These are phyloP conservation scores for Marasmius oreades DNA, from an alignment of 1,284 basidiomycete genomes.

Conservation along the genomic window DNA sequence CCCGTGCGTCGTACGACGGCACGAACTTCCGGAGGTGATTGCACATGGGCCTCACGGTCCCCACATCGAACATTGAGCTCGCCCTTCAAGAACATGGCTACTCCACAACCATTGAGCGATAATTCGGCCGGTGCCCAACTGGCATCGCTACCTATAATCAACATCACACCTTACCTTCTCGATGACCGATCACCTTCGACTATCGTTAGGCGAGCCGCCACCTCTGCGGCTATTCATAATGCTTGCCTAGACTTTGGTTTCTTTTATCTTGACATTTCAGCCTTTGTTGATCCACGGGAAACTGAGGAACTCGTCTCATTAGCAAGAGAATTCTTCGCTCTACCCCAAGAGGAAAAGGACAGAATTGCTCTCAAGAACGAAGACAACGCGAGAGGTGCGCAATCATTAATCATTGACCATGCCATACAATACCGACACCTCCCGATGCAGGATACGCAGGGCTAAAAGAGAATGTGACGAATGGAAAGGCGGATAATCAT, in stretches of 20 bases:
- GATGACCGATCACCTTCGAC: conserved; percentile 25
- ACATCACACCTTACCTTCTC: conserved; percentile 53
- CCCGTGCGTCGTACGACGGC: too few species aligned
- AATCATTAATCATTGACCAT: background rate
- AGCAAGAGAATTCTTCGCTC: conserved; percentile 67
- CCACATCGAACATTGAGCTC: background rate
- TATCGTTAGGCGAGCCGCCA: conserved; percentile 35
- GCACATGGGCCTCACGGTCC: too few species aligned
- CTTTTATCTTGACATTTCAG: conserved; percentile 77
- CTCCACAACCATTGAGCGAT: background rate
- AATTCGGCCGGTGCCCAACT: too few species aligned
- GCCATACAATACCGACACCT: conserved; percentile 5
- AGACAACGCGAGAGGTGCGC: conserved; percentile 71
- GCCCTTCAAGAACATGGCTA: background rate
- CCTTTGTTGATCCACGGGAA: conserved; percentile 52
- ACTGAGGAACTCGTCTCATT: conserved; percentile 63
- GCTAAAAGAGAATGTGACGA: conserved; percentile 80
- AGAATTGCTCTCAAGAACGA: conserved; percentile 59
- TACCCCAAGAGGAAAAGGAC: conserved; percentile 73
- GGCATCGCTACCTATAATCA: conserved; percentile 46
- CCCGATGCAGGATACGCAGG: conserved; percentile 56
- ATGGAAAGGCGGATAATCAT: conserved; percentile 80
- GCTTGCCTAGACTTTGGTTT: conserved; percentile 82
- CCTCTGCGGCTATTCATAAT: conserved; percentile 60
- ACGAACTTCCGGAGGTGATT: too few species aligned